Evolutionary conservation across 1,284 basidiomycete genomes (phyloP).

Genomic region (Tremellales sp.): DNA sequence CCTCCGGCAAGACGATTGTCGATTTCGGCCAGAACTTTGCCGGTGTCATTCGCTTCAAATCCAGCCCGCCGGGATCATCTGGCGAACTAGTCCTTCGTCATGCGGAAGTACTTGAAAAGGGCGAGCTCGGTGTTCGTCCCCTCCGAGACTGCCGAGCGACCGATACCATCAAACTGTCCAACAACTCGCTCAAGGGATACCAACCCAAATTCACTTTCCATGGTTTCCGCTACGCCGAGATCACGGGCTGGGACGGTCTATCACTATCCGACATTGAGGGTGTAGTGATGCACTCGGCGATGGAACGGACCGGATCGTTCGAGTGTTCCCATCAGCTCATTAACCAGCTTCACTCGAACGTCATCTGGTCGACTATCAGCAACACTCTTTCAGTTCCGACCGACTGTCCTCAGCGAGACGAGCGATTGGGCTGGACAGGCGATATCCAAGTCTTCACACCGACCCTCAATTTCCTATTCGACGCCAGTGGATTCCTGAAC

Average conservation of each 20-base stretch:
- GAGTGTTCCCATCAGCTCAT: conserved; percentile 18
- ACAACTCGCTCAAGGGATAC: conserved; percentile 6
- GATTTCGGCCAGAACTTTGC: conserved; percentile 26
- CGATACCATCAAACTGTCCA: conserved; percentile 9
- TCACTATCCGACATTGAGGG: conserved; percentile 9
- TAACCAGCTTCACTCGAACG: conserved; percentile 19
- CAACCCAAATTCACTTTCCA: conserved; percentile 21
- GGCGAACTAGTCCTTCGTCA: conserved; percentile 10
- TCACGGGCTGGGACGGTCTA: conserved; percentile 13
- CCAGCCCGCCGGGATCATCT: neutral
- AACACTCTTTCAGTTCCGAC: conserved; percentile 22
- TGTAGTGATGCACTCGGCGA: conserved; percentile 12
- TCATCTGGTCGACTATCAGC: conserved; percentile 11
- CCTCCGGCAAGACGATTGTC: conserved; percentile 16
- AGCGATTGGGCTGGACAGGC: conserved; percentile 26
- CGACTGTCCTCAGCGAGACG: conserved; percentile 26
- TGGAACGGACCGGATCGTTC: conserved; percentile 17
- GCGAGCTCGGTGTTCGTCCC: conserved; percentile 19
- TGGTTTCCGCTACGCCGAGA: conserved; percentile 19
- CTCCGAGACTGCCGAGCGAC: conserved; percentile 12
- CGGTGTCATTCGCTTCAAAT: conserved; percentile 7
- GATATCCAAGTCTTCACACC: conserved; percentile 22
- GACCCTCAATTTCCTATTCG: conserved; percentile 16
- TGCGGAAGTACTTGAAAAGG: conserved; percentile 23
- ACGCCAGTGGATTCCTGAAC: conserved; percentile 12